A percentile compares a stretch with the other conserved stretches of the same genome.
These are phyloP conservation scores for Arabidopsis hybrid DNA, from an alignment of 441 rosid genomes.

Conservation along the genomic window DNA sequence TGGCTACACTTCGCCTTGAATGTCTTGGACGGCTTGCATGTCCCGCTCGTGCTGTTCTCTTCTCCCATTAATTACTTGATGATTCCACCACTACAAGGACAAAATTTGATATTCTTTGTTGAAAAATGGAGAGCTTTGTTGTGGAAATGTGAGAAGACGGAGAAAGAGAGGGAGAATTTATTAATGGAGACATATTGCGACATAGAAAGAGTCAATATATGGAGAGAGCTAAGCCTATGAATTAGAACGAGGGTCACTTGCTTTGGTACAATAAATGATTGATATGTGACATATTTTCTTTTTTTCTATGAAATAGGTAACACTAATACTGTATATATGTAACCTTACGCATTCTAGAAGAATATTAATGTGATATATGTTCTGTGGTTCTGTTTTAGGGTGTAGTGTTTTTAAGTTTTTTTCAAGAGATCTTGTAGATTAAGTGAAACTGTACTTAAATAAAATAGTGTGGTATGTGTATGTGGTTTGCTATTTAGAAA, in stretches of 20 bases:
- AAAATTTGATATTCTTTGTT: not conserved
- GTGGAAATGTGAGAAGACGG: conserved; percentile 24
- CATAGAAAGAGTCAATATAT: conserved; percentile 33
- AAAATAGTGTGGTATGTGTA: not conserved
- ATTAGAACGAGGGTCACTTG: conserved; percentile 32
- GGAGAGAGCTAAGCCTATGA: conserved; percentile 33
- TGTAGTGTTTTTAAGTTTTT: not conserved
- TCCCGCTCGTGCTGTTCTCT: conserved; percentile 31
- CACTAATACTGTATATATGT: not conserved
- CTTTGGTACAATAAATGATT: conserved; percentile 36
- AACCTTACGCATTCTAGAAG: conserved; percentile 7
- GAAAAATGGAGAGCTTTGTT: not conserved
- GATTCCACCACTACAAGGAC: conserved; percentile 16
- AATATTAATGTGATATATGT: not conserved
- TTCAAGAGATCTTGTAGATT: conserved; percentile 8
- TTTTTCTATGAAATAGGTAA: conserved; percentile 30
- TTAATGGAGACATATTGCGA: too few species aligned
- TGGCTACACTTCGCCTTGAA: conserved; percentile 81
- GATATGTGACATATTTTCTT: conserved; percentile 35
- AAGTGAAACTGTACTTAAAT: not conserved
- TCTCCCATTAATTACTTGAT: conserved; percentile 34
- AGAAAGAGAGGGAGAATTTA: conserved; percentile 22
- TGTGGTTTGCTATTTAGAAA: not conserved
- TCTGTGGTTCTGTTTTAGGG: conserved; percentile 14
- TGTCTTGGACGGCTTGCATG: conserved; percentile 67